Evolutionary conservation across 805 yeast species (phyloP).

Genomic region (Schwanniomyces vanrijiae): DNA sequence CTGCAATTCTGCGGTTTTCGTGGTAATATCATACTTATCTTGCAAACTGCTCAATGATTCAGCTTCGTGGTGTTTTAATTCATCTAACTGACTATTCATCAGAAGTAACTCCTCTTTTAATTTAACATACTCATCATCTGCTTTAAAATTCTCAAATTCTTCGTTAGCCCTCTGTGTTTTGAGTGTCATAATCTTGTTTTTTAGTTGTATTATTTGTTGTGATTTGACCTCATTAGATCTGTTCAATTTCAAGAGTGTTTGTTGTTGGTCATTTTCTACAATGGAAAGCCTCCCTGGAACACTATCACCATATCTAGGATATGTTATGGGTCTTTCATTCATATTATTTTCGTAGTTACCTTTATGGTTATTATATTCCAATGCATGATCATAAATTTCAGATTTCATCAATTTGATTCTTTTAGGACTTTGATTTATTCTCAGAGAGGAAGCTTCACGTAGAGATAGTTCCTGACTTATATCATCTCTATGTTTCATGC

Average conservation of each 20-base stretch:
- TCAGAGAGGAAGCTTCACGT: not conserved
- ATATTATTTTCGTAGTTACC: not conserved
- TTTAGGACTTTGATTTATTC: not conserved
- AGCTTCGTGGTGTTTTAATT: constrained; percentile 22
- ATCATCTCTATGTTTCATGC: not conserved
- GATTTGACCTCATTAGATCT: constrained; percentile 13
- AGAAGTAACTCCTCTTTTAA: constrained; percentile 37
- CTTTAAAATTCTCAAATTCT: constrained; percentile 34
- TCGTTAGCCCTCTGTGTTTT: constrained; percentile 38
- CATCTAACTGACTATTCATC: constrained; percentile 32
- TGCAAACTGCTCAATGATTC: constrained; percentile 21
- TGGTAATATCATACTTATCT: constrained; percentile 21
- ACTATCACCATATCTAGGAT: constrained; percentile 1
- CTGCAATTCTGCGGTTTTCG: constrained; percentile 18
- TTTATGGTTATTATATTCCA: not conserved
- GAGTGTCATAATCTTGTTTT: constrained; percentile 21
- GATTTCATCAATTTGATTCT: not conserved
- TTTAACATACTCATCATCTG: constrained; percentile 33
- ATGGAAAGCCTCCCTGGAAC: constrained; percentile 5
- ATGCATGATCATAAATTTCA: not conserved
- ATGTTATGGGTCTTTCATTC: not conserved
- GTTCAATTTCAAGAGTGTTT: constrained; percentile 6
- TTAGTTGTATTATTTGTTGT: constrained; percentile 15
- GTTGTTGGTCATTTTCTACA: constrained; percentile 13
- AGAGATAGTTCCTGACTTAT: not conserved